Conservation (phyloP, 2,329 filamentous ascomycete genomes). For the Hymenoscyphus repandus region DNA sequence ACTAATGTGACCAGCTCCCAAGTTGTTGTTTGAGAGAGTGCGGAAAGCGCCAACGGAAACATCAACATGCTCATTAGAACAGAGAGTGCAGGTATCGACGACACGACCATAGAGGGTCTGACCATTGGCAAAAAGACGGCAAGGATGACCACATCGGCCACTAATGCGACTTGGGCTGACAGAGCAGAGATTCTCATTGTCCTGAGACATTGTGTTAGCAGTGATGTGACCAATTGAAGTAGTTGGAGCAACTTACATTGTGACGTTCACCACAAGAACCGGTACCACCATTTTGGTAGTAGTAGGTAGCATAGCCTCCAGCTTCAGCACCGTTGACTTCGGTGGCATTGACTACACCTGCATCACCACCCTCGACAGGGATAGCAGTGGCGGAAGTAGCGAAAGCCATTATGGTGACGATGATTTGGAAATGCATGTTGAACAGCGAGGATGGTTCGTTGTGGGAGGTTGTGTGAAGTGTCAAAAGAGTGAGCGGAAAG, state of each 20-base stretch:
- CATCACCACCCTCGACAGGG: background rate
- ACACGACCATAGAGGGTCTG: background rate
- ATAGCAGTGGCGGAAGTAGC: background rate
- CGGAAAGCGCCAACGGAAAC: background rate
- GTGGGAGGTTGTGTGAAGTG: background rate
- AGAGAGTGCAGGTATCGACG: background rate
- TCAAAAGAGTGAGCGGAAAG: too few relatives aligned
- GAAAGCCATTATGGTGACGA: background rate
- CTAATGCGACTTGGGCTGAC: background rate
- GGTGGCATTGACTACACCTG: background rate
- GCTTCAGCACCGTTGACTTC: background rate
- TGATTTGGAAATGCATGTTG: background rate
- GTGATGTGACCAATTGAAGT: background rate
- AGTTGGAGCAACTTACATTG: background rate
- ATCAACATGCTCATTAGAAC: background rate
- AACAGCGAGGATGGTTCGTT: too few relatives aligned
- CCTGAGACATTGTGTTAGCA: background rate
- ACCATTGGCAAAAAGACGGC: background rate
- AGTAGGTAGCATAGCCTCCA: background rate
- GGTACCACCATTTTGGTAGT: background rate
- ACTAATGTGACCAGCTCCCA: background rate
- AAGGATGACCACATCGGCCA: background rate
- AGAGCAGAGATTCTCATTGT: background rate
- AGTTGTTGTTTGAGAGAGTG: background rate
- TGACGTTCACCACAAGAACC: background rate